These are phyloP conservation scores for Viridothelium virens DNA, from an alignment of 495 filamentous ascomycete genomes.

Conservation along the genomic window DNA sequence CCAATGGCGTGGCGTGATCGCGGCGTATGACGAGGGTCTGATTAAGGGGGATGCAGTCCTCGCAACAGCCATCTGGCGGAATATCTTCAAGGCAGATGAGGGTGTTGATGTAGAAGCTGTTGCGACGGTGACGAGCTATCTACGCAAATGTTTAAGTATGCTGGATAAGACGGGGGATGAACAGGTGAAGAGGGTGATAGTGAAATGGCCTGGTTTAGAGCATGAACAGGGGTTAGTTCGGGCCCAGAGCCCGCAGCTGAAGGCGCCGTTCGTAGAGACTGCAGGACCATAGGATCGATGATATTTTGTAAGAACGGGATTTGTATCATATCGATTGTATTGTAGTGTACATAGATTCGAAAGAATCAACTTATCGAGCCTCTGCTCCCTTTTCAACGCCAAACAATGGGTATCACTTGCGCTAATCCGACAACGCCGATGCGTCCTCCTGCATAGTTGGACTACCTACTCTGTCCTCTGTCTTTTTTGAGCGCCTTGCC, in stretches of 20 bases:
- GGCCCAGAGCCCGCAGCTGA: constrained; percentile 39
- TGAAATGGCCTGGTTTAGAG: constrained; percentile 37
- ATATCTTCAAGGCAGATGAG: constrained; percentile 69
- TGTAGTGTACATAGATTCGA: background rate
- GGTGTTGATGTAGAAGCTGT: constrained; percentile 64
- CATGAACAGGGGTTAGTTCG: constrained; percentile 31
- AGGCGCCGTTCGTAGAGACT: constrained; percentile 12
- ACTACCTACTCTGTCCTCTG: background rate
- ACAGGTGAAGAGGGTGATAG: constrained; percentile 33
- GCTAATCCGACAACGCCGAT: background rate
- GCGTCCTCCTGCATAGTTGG: background rate
- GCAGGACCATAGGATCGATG: background rate
- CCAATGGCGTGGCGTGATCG: constrained; percentile 79
- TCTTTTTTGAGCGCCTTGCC: constrained; percentile 6
- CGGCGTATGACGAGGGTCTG: constrained; percentile 82
- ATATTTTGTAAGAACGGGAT: background rate
- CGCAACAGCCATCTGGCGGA: constrained; percentile 85
- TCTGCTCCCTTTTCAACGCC: background rate
- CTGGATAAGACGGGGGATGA: constrained; percentile 59
- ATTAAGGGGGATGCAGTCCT: constrained; percentile 76
- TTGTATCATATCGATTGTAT: background rate
- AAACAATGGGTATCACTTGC: constrained; percentile 3
- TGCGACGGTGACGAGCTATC: constrained; percentile 69
- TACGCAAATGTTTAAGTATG: constrained; percentile 57
- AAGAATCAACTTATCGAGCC: background rate